Base-by-base conservation (phyloP, 169 alveolate species). In the Plasmodium sp. region DNA sequence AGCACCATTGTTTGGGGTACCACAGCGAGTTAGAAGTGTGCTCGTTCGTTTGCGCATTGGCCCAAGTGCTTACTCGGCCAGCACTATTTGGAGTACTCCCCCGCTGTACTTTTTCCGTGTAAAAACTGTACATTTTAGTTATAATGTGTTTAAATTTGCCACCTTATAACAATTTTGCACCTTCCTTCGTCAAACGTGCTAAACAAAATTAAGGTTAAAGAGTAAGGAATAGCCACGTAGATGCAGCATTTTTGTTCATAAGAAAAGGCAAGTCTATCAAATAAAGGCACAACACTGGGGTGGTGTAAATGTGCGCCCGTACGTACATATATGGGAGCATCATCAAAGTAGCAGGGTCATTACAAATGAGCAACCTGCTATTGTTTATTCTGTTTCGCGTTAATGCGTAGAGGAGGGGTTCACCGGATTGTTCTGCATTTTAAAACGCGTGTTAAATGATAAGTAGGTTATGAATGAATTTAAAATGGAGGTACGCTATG, bases 1-100 rank as follows among this genome's bases (percentile, higher is more conserved):
- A 84, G 79, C 27, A 83, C 84, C 34, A 84, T 84, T 75, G 56
- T 84, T 27, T 84, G 36, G 51, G 43, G n/a, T 41, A 36, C 22
- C 18, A 51, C n/a, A 43, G 41, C 27, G 33, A 7, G 16, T 80
- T 80, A 6, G 18, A 80, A n/a, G 16, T 79, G 1, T 9, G 84
- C 31, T 5, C 51, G 67, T 39, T 18, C 43, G 41, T 33, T 18
- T 45, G 27, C 39, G 6, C 77, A 27, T 22, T 67, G 43, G 77
- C 14, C 77, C 77, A 18, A 18, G 39, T 67, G 77, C n/a, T 27
- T 27, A 31, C 43, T 67, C n/a, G 7, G 31, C 39, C 27, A 16
- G 34, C 39, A 10, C 77, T 7, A 67, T 9, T 67, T 22, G 77
- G 36, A 67, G 22, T 67, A 67, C 33, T 18, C 77, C 77, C 77